Evolutionary conservation across 139 green algal species (phyloP).

Genomic region (Chlamydomonas schloesseri): DNA sequence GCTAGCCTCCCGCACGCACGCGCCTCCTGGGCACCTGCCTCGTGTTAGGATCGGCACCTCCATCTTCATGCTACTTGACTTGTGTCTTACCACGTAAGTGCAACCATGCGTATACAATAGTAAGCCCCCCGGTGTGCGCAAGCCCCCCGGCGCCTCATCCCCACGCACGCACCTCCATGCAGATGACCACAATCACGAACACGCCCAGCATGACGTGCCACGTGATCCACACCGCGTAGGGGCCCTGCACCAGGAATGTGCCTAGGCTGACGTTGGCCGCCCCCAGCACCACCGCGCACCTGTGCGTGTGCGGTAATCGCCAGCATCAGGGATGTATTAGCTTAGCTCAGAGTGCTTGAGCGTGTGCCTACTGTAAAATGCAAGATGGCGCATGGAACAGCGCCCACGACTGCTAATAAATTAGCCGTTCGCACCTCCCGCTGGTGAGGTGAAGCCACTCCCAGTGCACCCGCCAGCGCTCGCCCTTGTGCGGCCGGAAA

Average conservation of each 20-base stretch:
- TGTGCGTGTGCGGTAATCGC: neutral
- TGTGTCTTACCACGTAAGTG: no score
- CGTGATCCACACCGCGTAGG: neutral
- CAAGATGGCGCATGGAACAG: neutral
- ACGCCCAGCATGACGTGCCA: neutral
- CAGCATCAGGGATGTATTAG: no score
- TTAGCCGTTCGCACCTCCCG: conserved; percentile 13
- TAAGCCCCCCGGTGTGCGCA: no score
- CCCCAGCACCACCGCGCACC: neutral
- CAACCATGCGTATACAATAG: no score
- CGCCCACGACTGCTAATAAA: neutral
- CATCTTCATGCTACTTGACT: no score
- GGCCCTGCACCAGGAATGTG: conserved; percentile 4
- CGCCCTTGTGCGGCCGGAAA: conserved; percentile 1
- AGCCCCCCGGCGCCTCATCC: no score
- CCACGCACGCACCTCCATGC: conserved; percentile 14
- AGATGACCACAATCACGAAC: neutral
- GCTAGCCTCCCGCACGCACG: no score
- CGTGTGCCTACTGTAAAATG: no score
- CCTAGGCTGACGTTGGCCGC: conserved; percentile 18
- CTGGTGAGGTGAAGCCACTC: conserved; percentile 1
- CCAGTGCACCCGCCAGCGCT: neutral
- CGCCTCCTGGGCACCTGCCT: no score
- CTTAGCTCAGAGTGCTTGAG: no score
- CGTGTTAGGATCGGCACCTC: no score